A percentile compares a stretch with the other conserved stretches of the same genome.
phyloP scores from a whole-genome alignment of 1,139 yeast genomes.

The Taphrina sp. region DNA sequence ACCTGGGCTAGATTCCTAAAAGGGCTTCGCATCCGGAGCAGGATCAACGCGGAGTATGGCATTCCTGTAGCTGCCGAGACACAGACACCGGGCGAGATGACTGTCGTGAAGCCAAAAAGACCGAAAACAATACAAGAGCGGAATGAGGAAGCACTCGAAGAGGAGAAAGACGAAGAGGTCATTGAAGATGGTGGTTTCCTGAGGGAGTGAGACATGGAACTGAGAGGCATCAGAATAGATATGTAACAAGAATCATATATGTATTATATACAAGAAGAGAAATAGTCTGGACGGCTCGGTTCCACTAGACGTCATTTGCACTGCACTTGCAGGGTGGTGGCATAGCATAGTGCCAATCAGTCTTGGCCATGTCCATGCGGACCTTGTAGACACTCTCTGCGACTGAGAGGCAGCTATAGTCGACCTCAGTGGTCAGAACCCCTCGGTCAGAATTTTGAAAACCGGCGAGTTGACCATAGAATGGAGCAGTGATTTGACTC shows the following conservation, averaged over 20 bases:
- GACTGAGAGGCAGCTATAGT: slow-evolving; percentile 30
- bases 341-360: slow-evolving; percentile 39
- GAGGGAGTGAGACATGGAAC: neutral
- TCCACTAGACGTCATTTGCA: too few relatives aligned
- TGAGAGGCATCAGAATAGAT: neutral
- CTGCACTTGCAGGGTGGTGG: too few relatives aligned
- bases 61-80: slow-evolving; percentile 7
- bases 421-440: slow-evolving; percentile 34
- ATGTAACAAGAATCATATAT: slow-evolving; percentile 12
- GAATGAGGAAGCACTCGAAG: neutral
- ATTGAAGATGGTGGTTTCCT: slow-evolving; percentile 7
- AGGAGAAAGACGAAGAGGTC: neutral
- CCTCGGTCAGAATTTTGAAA: slow-evolving; percentile 27
- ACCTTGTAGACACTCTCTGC: slow-evolving; percentile 38
- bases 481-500: slow-evolving; percentile 29
- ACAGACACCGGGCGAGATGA: slow-evolving; percentile 1
- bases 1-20: slow-evolving; percentile 73
- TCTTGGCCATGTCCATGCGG: slow-evolving; percentile 34
- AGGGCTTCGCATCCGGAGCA: slow-evolving; percentile 66
- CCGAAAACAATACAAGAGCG: neutral
- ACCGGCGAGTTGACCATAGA: slow-evolving; percentile 25
- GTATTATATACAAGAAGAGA: too few relatives aligned
- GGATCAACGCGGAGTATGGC: slow-evolving; percentile 44
- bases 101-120: neutral
- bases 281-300: too few relatives aligned